Evolutionary conservation across 306 rosid species (phyloP), one percentile per base, ranked within the genome.

Genomic region (Myrica gale): DNA sequence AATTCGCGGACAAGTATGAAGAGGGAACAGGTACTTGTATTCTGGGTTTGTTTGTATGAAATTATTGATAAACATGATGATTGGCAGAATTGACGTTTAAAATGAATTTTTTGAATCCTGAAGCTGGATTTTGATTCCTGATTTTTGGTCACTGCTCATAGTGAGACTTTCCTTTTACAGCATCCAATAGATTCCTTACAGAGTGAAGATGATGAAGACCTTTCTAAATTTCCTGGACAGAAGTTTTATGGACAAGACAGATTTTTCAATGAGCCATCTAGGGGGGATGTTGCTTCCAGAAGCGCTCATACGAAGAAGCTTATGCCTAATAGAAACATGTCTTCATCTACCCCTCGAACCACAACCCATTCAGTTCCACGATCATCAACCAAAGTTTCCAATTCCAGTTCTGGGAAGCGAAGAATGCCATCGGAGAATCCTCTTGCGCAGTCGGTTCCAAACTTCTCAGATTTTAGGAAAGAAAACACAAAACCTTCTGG

Each of bases 401-500:
- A 74, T 75, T 45, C 87, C 72, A 69, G 79, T 84, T 83, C 89
- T 69, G 98, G 94, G 47, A 83, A 81, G 88, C 90, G 94, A 82
- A 90, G 90, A 84, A 51, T 72, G n/a, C 87, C 80, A 68, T 80
- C 82, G 54, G 98, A 90, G 70, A 89, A 80, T 70, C 96, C 89
- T 81, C 88, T 92, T 77, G 89, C 90, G 45, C 97, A 89, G 78
- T 96, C 98, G 66, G 97, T 96, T 74, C 99, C 98, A 44, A 96
- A 96, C 82, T 96, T 92, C 79, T 87, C 98, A 70, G 99, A 96
- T 84, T 83, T 96, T 67, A 89, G 98, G 82, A 96, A 96, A 87
- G 99, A 96, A 86, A 96, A 92, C 76, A 90, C 99, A 11, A 96
- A 87, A 81, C 98, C 98, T 76, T 84, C 88, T 72, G 98, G 89